Conservation (phyloP, 2,329 filamentous ascomycete species). For the Zymoseptoria crescenta region DNA sequence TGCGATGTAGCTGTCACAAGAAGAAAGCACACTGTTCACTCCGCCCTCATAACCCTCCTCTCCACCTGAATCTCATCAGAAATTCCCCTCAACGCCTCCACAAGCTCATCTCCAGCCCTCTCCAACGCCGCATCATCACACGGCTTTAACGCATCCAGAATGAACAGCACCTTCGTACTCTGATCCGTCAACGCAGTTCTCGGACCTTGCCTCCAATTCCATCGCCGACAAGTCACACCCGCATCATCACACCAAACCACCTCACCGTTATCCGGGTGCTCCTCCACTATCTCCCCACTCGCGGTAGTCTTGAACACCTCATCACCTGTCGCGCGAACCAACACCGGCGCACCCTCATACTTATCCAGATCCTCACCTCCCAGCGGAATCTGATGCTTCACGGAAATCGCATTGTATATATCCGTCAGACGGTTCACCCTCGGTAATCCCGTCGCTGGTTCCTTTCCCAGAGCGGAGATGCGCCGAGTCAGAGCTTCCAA, state of each 20-base stretch:
- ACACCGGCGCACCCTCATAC: conserved; percentile 28
- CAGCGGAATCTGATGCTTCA: conserved; percentile 34
- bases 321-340: conserved; percentile 28
- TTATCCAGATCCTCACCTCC: conserved; percentile 35
- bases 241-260: conserved; percentile 34
- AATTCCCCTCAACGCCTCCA: conserved; percentile 13
- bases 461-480: conserved; percentile 6
- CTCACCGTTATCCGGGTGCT: conserved; percentile 25
- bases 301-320: conserved; percentile 30
- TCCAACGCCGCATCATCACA: conserved; percentile 20
- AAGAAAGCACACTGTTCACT: not conserved
- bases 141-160: conserved; percentile 28
- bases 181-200: conserved; percentile 30
- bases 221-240: conserved; percentile 33
- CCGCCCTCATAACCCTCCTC: conserved; percentile 1
- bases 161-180: conserved; percentile 32
- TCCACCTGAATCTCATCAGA: conserved; percentile 11
- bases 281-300: conserved; percentile 22
- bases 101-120: conserved; percentile 25
- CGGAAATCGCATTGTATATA: conserved; percentile 34
- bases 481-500: conserved; percentile 33
- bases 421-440: conserved; percentile 35
- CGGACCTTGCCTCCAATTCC: conserved; percentile 36
- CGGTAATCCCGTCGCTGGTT: conserved; percentile 26
- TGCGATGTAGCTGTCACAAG: not conserved